Base-by-base conservation (phyloP, 1,284 basidiomycete genomes). In the Vanrija humicola region DNA sequence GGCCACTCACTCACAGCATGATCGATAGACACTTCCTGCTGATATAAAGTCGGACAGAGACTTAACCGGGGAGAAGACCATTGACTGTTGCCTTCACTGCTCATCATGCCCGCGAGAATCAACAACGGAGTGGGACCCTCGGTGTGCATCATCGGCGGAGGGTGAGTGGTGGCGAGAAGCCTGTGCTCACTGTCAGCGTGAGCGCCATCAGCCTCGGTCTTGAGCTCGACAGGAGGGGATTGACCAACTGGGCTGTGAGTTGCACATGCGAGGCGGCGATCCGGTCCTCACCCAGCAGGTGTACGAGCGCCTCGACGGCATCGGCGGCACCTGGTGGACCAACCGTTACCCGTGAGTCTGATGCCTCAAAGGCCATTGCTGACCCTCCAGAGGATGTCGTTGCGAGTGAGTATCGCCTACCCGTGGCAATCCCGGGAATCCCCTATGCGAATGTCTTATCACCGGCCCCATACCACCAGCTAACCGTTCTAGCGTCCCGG, bases 291-390 rank as follows among this genome's bases (percentile, higher is more conserved):
- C 5, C 6, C 34, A 6, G 8, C 47, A 65, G 63, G 67, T 70
- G 9, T 64, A 61, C 38, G 65, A 70, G 45, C 54, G 65, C 26
- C 65, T 68, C 19, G 52, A 55, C n/a, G 65, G 56, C 38, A 57
- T 70, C 9, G 68, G 66, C 14, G 66, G 55, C 42, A 67, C 61
- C 44, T 68, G 58, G 68, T 62, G 55, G 50, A 55, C 57, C 10
- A 59, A 63, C 48, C 40, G 50, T 4, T 66, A 64, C 34, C 60
- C 63, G 56, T 66, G 28, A 47, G 59, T 58, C 16, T 5, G 21
- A 23, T 23, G 21, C 21, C 15, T 23, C 18, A 14, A 18, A 0
- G 2, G 2, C 10, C 29, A 15, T 4, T 48, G 23, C 16, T 57
- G 42, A 43, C 12, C 47, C 23, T 5, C 23, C 53, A 58, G 56